Conservation (phyloP, 2,329 filamentous ascomycete species). For the Gnomoniopsis sp. region DNA sequence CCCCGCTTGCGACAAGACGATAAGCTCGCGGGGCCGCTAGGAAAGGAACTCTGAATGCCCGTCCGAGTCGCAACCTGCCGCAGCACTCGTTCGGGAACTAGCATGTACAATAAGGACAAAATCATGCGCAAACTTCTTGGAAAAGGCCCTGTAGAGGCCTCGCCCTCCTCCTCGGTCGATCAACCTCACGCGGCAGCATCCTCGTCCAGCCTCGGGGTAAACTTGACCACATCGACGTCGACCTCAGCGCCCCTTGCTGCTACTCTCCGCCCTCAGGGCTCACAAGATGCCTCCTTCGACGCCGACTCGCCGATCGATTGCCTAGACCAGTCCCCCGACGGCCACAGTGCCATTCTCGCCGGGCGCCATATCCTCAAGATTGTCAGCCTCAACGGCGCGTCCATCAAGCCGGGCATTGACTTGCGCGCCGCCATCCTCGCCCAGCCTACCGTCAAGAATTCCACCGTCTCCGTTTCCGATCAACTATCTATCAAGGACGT, state of each 20-base stretch:
- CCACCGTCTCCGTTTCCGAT: constrained; percentile 40
- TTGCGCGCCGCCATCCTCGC: constrained; percentile 53
- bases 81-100: too few relatives aligned
- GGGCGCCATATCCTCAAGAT: constrained; percentile 61
- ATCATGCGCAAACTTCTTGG: constrained; percentile 61
- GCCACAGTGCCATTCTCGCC: constrained; percentile 52
- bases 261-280: constrained; percentile 50
- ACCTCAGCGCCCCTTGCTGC: constrained; percentile 27
- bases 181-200: not conserved
- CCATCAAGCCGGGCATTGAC: constrained; percentile 55
- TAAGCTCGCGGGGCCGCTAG: not conserved
- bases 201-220: too few relatives aligned
- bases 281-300: constrained; percentile 52
- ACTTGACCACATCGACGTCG: constrained; percentile 16
- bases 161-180: constrained; percentile 37
- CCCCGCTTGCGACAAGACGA: not conserved
- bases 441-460: constrained; percentile 42
- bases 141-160: constrained; percentile 46
- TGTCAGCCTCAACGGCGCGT: constrained; percentile 50
- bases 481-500: constrained; percentile 63
- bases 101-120: constrained; percentile 42
- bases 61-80: not conserved
- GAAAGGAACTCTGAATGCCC: not conserved
- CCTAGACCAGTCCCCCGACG: constrained; percentile 57
- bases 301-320: constrained; percentile 53